Conservation (phyloP, 208 protist species). For the Novymonas esmeraldas region DNA sequence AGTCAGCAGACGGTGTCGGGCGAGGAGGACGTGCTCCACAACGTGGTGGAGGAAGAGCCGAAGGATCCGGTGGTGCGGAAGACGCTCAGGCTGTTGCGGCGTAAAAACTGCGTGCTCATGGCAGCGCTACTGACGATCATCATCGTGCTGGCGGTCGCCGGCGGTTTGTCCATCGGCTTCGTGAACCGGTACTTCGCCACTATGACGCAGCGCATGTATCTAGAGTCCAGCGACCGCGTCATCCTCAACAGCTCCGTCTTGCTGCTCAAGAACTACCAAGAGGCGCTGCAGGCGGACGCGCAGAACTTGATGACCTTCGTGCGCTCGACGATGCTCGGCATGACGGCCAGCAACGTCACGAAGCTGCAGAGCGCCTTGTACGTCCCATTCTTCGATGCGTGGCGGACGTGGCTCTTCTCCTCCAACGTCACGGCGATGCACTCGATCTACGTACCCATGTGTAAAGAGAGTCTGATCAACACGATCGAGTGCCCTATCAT, state of each 20-base stretch:
- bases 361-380: conserved; percentile 32
- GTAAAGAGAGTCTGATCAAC: conserved; percentile 16
- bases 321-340: neutral
- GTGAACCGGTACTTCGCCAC: conserved; percentile 44
- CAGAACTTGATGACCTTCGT: conserved; percentile 34
- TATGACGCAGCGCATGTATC: conserved; percentile 16
- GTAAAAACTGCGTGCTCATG: conserved; percentile 32
- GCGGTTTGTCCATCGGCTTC: conserved; percentile 41
- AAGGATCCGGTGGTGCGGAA: neutral
- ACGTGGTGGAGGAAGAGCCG: conserved; percentile 6
- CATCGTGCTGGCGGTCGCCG: conserved; percentile 45
- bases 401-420: conserved; percentile 33
- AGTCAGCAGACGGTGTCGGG: conserved; percentile 1
- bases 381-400: conserved; percentile 33
- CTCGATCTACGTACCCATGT: conserved; percentile 47
- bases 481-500: conserved; percentile 26
- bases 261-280: conserved; percentile 30
- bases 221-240: conserved; percentile 34
- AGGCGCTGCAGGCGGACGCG: conserved; percentile 16
- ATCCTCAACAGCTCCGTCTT: conserved; percentile 53
- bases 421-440: conserved; percentile 16
- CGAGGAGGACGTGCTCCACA: conserved; percentile 19
- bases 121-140: conserved; percentile 30
- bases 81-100: conserved; percentile 31
- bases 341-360: conserved; percentile 2